Evolutionary conservation across 2,329 filamentous ascomycete genomes (phyloP).

Genomic region (Tolypocladium pustulatum): DNA sequence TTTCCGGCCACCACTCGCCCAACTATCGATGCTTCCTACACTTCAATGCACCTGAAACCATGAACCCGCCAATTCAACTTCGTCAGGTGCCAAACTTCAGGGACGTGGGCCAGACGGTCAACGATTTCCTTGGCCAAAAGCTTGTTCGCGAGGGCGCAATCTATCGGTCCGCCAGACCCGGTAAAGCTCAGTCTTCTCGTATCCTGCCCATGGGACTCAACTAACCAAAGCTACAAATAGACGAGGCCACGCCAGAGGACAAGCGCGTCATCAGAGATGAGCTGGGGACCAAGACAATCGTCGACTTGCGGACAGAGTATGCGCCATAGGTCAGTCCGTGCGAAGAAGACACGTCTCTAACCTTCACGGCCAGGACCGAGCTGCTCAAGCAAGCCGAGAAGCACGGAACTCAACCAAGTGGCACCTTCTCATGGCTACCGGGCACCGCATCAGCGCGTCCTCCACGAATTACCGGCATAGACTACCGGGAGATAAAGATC

Average conservation of each 20-base stretch:
- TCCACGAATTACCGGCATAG: constrained; percentile 51
- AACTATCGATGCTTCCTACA: background rate
- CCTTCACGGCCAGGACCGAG: constrained; percentile 48
- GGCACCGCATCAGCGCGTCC: constrained; percentile 41
- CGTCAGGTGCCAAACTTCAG: constrained; percentile 58
- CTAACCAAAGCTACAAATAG: constrained; percentile 22
- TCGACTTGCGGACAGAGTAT: constrained; percentile 72
- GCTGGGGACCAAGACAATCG: constrained; percentile 57
- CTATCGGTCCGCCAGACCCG: constrained; percentile 57
- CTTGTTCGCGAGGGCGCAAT: constrained; percentile 51
- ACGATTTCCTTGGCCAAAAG: constrained; percentile 45
- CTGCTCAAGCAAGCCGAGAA: constrained; percentile 59
- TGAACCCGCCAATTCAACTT: constrained; percentile 8
- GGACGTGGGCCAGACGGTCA: constrained; percentile 61
- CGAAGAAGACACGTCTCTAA: background rate
- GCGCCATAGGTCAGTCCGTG: background rate
- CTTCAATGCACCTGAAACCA: background rate
- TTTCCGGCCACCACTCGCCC: background rate
- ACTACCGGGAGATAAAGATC: constrained; percentile 59
- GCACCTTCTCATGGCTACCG: constrained; percentile 28
- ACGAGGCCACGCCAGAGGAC: constrained; percentile 62
- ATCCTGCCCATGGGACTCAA: background rate
- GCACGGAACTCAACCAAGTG: constrained; percentile 34
- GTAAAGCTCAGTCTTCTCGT: constrained; percentile 17
- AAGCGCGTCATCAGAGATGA: constrained; percentile 45